A percentile compares a stretch with the other conserved stretches of the same genome.
Conservation (phyloP, 2,329 filamentous ascomycete species). For the Arthroderma uncinatum region DNA sequence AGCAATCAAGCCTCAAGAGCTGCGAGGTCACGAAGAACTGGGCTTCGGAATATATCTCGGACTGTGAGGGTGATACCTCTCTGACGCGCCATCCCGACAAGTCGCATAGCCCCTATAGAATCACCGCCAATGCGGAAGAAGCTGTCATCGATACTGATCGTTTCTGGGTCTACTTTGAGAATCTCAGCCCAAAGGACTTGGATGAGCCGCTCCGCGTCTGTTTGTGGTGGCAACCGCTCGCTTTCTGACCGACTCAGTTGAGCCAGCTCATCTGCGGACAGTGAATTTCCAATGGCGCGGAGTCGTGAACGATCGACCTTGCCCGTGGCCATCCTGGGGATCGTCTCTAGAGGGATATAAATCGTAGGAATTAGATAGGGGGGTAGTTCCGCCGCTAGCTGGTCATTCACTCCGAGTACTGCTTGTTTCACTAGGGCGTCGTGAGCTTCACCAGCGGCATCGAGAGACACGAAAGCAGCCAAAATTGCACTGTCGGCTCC, state of each 20-base stretch:
- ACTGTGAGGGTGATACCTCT: conserved; percentile 2
- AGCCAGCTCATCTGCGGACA: neutral
- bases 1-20: neutral
- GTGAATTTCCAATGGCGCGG: conserved; percentile 9
- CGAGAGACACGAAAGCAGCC: neutral
- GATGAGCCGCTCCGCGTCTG: neutral
- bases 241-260: neutral
- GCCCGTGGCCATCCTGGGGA: conserved; percentile 30
- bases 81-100: neutral
- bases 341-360: conserved; percentile 28
- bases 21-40: conserved; percentile 27
- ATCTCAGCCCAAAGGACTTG: neutral
- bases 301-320: conserved; percentile 30
- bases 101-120: conserved; percentile 30
- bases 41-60: conserved; percentile 10
- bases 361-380: conserved; percentile 26
- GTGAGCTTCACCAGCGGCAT: neutral
- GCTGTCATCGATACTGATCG: conserved; percentile 2
- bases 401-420: conserved; percentile 10
- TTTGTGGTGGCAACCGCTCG: neutral
- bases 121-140: conserved; percentile 24
- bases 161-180: neutral
- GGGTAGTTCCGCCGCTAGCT: conserved; percentile 18
- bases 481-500: neutral
- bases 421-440: neutral